Base-by-base conservation (phyloP, 345 rosid species). In the Brassica incana region DNA sequence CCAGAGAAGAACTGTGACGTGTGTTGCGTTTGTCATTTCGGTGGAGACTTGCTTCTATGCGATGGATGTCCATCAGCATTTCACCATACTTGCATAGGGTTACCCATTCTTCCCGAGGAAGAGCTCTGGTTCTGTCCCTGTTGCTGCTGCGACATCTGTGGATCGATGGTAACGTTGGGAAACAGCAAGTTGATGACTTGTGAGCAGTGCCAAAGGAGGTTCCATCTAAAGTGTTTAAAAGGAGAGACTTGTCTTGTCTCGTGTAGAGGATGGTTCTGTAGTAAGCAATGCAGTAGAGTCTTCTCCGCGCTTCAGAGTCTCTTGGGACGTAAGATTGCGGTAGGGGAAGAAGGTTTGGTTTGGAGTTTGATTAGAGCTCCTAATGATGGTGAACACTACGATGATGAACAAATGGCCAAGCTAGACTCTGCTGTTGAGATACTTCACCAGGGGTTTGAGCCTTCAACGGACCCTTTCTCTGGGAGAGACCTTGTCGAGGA, bases 391-490 rank as follows among this genome's bases (percentile, higher is more conserved):
- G 73, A 76, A 6, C 85, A 81, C 18, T 67, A 69, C 9, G 77
- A 74, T 68, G 52, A 81, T 20, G 84, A 87, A 59, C 80, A 75
- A 45, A 75, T 81, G 50, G 79, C 82, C 59, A 89, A 86, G 85
- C 86, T 90, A 48, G 75, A 71, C 59, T 70, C 84, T 65, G 96
- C 88, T 20, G 82, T 90, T 20, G 74, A 83, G 16, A 83, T 92
- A 75, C 86, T 94, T 84, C 96, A 87, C 27, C 91, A 90, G 32
- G 93, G 98, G 75, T 92, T 92, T 20, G 90, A 88, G 78, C 92
- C 91, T 4, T 36, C 85, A 0, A 79, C 77, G 71, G 97, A 94
- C 5, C 67, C 74, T 56, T 67, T 62, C 32, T 80, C 92, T 0
- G 82, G 84, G 56, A 86, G 87, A 85, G 94, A 94, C 76, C 80